phyloP scores from a whole-genome alignment of 106 monocot genomes.

The Dactylorhiza incarnata region DNA sequence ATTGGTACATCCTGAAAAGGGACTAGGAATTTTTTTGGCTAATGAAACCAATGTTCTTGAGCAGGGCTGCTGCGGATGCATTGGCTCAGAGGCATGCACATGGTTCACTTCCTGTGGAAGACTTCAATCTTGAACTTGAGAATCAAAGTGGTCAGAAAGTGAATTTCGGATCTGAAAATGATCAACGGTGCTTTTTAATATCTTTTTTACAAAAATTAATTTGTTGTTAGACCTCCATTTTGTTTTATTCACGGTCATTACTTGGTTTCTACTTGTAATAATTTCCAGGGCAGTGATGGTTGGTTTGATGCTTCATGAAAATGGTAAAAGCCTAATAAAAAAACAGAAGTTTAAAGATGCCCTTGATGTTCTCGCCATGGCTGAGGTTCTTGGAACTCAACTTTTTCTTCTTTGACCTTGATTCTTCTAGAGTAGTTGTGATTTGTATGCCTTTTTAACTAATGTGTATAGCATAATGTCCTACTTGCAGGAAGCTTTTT shows the following conservation, averaged over 20 bases:
- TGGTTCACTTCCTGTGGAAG: constrained; percentile 71
- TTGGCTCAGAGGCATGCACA: constrained; percentile 60
- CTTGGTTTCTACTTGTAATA: background rate
- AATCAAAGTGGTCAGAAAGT: constrained; percentile 91
- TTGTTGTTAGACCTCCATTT: background rate
- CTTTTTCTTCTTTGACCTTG: background rate
- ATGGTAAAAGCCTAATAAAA: constrained; percentile 64
- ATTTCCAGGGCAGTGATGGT: constrained; percentile 68
- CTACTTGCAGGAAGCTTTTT: constrained; percentile 71
- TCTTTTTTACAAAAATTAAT: background rate
- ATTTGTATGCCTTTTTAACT: background rate
- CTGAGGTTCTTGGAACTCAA: constrained; percentile 41
- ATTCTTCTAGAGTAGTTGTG: background rate
- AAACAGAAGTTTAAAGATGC: constrained; percentile 68
- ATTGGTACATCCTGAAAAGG: background rate
- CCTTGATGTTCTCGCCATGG: constrained; percentile 76
- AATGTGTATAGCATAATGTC: constrained; percentile 1
- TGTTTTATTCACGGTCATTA: background rate
- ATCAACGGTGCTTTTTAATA: constrained; percentile 39
- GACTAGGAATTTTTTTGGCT: background rate
- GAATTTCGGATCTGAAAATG: constrained; percentile 61
- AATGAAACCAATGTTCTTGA: background rate
- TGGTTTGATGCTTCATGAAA: constrained; percentile 89
- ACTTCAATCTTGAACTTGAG: constrained; percentile 86
- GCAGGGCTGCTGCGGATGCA: constrained; percentile 64